Evolutionary conservation across 805 yeast species (phyloP).

Genomic region (Saccharomycopsis sp.): DNA sequence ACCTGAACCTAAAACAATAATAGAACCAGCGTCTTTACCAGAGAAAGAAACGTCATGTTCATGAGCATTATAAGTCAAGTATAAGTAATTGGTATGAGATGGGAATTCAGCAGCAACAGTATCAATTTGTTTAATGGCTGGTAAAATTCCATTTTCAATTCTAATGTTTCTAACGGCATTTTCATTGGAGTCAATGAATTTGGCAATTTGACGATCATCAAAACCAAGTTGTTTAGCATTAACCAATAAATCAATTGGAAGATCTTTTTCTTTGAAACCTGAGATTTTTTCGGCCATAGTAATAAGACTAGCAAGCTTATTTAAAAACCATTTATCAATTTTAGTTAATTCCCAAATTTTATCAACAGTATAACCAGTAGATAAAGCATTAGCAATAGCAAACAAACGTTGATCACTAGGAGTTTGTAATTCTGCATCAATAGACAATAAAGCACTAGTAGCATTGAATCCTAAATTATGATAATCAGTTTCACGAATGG

Average conservation of each 20-base stretch:
- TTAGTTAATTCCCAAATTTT: conserved; percentile 84
- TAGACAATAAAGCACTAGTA: conserved; percentile 76
- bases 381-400: conserved; percentile 91
- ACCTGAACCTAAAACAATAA: conserved; percentile 95
- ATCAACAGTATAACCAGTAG: conserved; percentile 82
- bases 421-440: conserved; percentile 86
- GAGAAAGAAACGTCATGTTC: conserved; percentile 69
- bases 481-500: conserved; percentile 92
- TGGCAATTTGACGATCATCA: conserved; percentile 93
- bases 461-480: conserved; percentile 89
- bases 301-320: conserved; percentile 71
- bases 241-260: conserved; percentile 54
- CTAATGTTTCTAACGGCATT: conserved; percentile 85
- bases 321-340: conserved; percentile 94
- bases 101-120: conserved; percentile 99
- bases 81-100: conserved; percentile 87
- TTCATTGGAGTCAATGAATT: conserved; percentile 80
- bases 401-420: conserved; percentile 97
- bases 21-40: conserved; percentile 56
- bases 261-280: conserved; percentile 39
- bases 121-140: conserved; percentile 94
- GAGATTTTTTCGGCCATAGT: conserved; percentile 55
- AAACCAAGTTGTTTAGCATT: conserved; percentile 96
- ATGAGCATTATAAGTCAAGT: conserved; percentile 90
- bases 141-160: conserved; percentile 75